Percentiles rank a stretch among this genome's conserved stretches.
phyloP scores from a whole-genome alignment of 305 asterid species.

The Solanum hybrid region DNA sequence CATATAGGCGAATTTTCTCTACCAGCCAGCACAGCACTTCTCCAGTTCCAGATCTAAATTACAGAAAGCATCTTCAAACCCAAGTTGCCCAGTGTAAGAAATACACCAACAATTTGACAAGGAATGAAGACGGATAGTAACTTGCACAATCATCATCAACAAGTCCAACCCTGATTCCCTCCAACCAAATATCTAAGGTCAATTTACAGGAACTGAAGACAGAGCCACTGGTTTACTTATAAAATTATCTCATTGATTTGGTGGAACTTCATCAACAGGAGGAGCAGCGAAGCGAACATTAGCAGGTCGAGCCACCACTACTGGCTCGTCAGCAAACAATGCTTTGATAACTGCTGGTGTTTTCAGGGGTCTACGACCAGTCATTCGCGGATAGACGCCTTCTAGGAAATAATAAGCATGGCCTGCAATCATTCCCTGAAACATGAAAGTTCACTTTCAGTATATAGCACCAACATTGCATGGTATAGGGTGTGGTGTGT shows the following conservation, averaged over 20 bases:
- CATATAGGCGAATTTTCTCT: slow-evolving; percentile 1
- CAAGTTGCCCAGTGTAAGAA: not conserved
- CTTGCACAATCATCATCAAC: not conserved
- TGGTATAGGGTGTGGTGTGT: not conserved
- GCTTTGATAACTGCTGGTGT: slow-evolving; percentile 66
- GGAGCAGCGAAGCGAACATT: slow-evolving; percentile 83
- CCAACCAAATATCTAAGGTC: slow-evolving; percentile 4
- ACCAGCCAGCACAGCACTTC: slow-evolving; percentile 2
- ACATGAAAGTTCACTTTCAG: not conserved
- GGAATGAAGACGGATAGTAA: slow-evolving; percentile 1
- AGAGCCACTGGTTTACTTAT: not conserved
- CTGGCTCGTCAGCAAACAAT: slow-evolving; percentile 86
- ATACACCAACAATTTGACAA: not conserved
- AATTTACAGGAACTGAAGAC: slow-evolving; percentile 5
- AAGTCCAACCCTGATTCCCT: not conserved
- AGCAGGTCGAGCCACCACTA: slow-evolving; percentile 71
- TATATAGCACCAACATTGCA: slow-evolving; percentile 1
- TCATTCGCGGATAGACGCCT: slow-evolving; percentile 83
- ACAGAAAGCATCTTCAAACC: slow-evolving; percentile 8
- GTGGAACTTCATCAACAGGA: slow-evolving; percentile 45
- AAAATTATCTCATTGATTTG: slow-evolving; percentile 13
- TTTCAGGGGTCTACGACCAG: slow-evolving; percentile 79
- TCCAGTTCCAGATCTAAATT: slow-evolving; percentile 2
- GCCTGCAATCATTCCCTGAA: slow-evolving; percentile 92
- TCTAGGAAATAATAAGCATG: slow-evolving; percentile 94